Base-by-base conservation (phyloP, 2,329 filamentous ascomycete genomes). In the Dothideomycetidae sp. region DNA sequence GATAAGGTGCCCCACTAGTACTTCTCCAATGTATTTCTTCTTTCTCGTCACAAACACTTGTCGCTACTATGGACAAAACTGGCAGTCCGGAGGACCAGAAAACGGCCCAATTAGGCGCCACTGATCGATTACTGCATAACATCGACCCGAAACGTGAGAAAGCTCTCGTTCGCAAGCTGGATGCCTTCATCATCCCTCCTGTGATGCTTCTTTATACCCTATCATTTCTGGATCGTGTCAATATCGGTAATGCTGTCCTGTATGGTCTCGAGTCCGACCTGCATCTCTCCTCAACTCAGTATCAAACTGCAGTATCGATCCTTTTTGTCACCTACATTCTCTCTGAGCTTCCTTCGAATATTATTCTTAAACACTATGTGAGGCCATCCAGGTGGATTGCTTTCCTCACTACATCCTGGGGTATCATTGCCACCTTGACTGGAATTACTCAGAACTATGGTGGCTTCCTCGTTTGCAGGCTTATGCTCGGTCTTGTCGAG, bases 191-290 rank as follows among this genome's bases (percentile, higher is more conserved):
- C 16, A 66, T 82, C 10, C 78, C 78, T 2, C 60, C 81, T 13
- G 63, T 81, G 5, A 79, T 80, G 71, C 54, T 71, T 5, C 57
- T 81, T 11, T 88, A 88, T 52, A 64, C 85, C 10, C 74, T 85
- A 46, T 79, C 75, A 46, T 86, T 85, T 52, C 59, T 86, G 5
- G 81, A 84, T 52, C 66, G 79, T 70, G 74, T 51, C 32, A 44
- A 44, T 31, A 41, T 44, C 16, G 75, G 76, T 37, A 81, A 81
- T 58, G 77, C 77, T 11, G 64, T 70, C 18, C 62, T 81, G 3
- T 79, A 78, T 47, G 66, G 67, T 1, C 48, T 84, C 33, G 71
- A 79, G 53, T 56, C 65, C 37, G 77, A 81, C 44, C 62, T 82
- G 3, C 61, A 66, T 10, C 58, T 84, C 42, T 53, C 54, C 19